Conservation (phyloP, 2,329 filamentous ascomycete genomes). For the Aspergillus tubingensis region DNA sequence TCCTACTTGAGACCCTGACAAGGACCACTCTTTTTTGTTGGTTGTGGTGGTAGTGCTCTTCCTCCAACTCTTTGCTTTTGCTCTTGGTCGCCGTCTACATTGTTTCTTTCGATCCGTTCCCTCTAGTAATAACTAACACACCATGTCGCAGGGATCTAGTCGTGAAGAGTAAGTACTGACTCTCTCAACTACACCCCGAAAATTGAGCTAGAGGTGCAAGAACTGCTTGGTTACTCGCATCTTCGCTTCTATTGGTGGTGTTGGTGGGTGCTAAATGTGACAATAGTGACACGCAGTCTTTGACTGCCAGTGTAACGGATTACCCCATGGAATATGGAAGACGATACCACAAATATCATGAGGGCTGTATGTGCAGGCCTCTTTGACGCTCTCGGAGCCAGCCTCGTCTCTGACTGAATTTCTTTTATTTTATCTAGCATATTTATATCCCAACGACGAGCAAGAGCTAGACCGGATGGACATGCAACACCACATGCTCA, state of each 20-base stretch:
- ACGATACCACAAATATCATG: conserved; percentile 49
- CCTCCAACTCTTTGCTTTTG: neutral
- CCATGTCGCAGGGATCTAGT: conserved; percentile 26
- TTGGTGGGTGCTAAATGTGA: conserved; percentile 1
- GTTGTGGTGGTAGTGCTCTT: neutral
- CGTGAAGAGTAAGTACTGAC: conserved; percentile 29
- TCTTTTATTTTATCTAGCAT: conserved; percentile 28
- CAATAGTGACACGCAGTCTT: conserved; percentile 45
- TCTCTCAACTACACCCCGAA: too few species aligned
- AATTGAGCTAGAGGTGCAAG: neutral
- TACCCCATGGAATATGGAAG: conserved; percentile 47
- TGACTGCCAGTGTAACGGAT: conserved; percentile 47
- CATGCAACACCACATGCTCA: conserved; percentile 58
- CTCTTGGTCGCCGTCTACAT: neutral
- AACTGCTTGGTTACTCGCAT: neutral
- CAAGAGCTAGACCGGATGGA: conserved; percentile 58
- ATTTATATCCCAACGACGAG: conserved; percentile 56
- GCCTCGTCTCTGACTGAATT: conserved; percentile 22
- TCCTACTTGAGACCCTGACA: neutral
- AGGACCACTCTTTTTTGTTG: neutral
- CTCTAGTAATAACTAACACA: conserved; percentile 25
- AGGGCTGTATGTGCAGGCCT: conserved; percentile 39
- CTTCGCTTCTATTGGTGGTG: conserved; percentile 1
- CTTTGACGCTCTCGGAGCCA: neutral
- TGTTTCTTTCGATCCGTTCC: neutral